phyloP scores from a whole-genome alignment of 257 asterid genomes.

The Solanum chilense region DNA sequence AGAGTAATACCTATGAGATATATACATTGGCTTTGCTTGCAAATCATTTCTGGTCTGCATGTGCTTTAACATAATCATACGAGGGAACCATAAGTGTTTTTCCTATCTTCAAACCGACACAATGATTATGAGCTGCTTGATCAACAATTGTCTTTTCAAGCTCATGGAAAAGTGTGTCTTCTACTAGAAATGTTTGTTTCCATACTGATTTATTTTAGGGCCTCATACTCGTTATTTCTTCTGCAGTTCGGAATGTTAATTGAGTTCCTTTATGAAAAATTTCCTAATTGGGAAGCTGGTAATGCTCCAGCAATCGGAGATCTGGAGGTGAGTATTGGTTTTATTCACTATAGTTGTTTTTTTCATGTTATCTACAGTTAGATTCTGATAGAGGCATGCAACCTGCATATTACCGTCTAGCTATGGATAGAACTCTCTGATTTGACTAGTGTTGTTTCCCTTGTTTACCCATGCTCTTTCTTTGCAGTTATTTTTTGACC shows the following conservation, averaged over 20 bases:
- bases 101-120: neutral
- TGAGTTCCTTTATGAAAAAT: constrained; percentile 61
- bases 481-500: neutral
- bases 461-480: neutral
- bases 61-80: neutral
- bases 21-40: neutral
- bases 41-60: neutral
- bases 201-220: neutral
- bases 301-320: constrained; percentile 77
- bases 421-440: neutral
- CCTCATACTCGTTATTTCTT: neutral
- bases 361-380: neutral
- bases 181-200: neutral
- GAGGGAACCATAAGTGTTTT: neutral
- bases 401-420: neutral
- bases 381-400: neutral
- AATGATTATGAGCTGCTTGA: neutral
- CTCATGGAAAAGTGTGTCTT: neutral
- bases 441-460: neutral
- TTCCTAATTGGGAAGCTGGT: constrained; percentile 54
- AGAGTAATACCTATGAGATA: neutral
- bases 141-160: neutral
- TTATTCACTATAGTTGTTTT: neutral
- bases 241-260: constrained; percentile 94
- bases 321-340: constrained; percentile 54